Conservation (phyloP, 805 yeast species). For the Schwanniomyces vanrijiae region DNA sequence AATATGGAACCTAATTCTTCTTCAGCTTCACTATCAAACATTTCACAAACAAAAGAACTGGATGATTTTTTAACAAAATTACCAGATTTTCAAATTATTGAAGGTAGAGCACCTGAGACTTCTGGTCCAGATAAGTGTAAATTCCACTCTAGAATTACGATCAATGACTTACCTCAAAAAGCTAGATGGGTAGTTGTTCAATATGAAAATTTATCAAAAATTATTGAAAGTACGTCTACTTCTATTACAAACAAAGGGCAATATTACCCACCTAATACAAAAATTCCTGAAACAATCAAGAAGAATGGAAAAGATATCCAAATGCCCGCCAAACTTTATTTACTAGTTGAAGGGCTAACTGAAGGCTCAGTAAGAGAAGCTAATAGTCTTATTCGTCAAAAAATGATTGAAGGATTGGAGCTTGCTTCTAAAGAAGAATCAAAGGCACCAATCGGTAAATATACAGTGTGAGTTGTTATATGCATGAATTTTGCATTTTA, state of each 20-base stretch:
- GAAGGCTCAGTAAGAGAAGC: conserved; percentile 60
- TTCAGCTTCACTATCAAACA: conserved; percentile 5
- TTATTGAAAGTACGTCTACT: conserved; percentile 70
- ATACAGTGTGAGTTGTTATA: conserved; percentile 37
- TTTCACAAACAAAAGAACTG: neutral
- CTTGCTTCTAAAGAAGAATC: conserved; percentile 46
- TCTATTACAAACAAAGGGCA: conserved; percentile 83
- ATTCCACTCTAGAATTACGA: conserved; percentile 67
- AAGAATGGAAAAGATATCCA: conserved; percentile 45
- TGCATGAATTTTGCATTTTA: neutral
- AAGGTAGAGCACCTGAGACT: conserved; percentile 53
- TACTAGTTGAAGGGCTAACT: conserved; percentile 74
- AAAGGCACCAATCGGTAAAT: conserved; percentile 47
- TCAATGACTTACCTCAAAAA: conserved; percentile 82
- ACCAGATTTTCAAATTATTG: conserved; percentile 49
- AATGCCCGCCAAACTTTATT: conserved; percentile 73
- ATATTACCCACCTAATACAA: conserved; percentile 47
- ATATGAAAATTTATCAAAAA: conserved; percentile 58
- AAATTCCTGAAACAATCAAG: conserved; percentile 51
- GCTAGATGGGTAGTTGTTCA: conserved; percentile 79
- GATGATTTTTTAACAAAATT: conserved; percentile 18
- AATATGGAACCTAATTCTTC: conserved; percentile 1
- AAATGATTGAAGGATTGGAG: conserved; percentile 57
- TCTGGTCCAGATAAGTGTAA: conserved; percentile 54
- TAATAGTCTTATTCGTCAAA: conserved; percentile 53